Evolutionary conservation across 148 eudicot species (phyloP).

Genomic region (Vaccinium corymbosum): DNA sequence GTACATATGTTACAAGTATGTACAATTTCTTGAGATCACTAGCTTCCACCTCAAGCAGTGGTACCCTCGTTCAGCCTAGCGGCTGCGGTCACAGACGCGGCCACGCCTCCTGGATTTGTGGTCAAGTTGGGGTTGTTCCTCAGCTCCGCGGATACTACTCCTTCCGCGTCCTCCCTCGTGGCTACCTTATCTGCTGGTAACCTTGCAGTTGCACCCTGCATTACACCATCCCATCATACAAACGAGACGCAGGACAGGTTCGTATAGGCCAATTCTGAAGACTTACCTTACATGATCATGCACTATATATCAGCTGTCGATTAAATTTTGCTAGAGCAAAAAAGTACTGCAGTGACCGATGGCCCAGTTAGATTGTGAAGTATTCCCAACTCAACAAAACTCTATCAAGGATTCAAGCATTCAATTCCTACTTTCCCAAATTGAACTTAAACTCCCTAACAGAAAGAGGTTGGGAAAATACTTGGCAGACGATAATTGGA

Average conservation of each 20-base stretch:
- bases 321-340: too few species aligned
- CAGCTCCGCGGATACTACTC: conserved; percentile 28
- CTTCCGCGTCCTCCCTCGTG: conserved; percentile 38
- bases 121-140: conserved; percentile 36
- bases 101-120: conserved; percentile 44
- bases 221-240: not conserved
- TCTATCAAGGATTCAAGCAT: too few species aligned
- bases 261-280: not conserved
- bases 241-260: not conserved
- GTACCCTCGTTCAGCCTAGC: conserved; percentile 41
- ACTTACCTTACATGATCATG: not conserved
- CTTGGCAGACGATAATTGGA: too few species aligned
- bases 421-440: too few species aligned
- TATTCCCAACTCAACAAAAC: too few species aligned
- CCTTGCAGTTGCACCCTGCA: conserved; percentile 23
- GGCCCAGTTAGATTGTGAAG: too few species aligned
- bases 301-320: too few species aligned
- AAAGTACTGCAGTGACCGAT: too few species aligned
- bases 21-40: not conserved
- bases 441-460: too few species aligned
- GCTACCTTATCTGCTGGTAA: conserved; percentile 33
- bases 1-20: not conserved
- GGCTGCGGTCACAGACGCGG: conserved; percentile 43
- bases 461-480: too few species aligned
- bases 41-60: not conserved